Evolutionary conservation across 495 filamentous ascomycete genomes (phyloP), one percentile per base, ranked within the genome.

Genomic region (Neurospora sp.): DNA sequence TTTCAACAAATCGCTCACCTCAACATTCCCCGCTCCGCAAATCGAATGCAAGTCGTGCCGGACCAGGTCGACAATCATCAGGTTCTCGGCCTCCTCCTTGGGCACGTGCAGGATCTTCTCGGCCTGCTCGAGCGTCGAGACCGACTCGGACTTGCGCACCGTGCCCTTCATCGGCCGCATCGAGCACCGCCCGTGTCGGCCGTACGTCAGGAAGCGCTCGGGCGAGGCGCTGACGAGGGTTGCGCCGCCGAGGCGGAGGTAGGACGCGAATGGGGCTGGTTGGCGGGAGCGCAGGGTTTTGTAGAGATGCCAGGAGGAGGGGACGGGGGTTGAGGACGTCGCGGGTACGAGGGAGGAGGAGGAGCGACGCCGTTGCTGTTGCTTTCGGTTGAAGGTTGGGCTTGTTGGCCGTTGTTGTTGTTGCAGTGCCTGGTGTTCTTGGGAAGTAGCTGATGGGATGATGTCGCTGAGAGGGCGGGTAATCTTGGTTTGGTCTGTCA

Each of bases 11-110:
- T 93, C 88, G 0, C 81, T 78, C 10, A 90, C 88, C 5, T 82
- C 79, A 1, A 97, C 92, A 71, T 89, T 86, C 0, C 90, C 91
- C 5, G 90, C 85, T 6, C 92, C 91, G 72, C 90, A 91, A 40
- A 97, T 90, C 42, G 90, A 88, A 80, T 95, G 92, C 27, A 99
- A 85, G 81, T 99, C 96, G 79, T 98, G 95, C 0, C 95, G 87
- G 39, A 97, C 94, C 7, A 99, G 85, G 82, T 98, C 96, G 1
- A 97, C 94, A 74, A 99, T 98, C 96, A 99, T 99, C 8, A 99
- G 88, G 78, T 98, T 98, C 82, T 99, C 96, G 14, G 96, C 94
- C 77, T 90, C 91, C 78, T 98, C 96, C 79, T 99, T 99, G 14
- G 91, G 90, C 2, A 91, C 87, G 70, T 90, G 85, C 5, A 97